phyloP scores from a whole-genome alignment of 805 yeast species.

The Allodekkera sacchari region DNA sequence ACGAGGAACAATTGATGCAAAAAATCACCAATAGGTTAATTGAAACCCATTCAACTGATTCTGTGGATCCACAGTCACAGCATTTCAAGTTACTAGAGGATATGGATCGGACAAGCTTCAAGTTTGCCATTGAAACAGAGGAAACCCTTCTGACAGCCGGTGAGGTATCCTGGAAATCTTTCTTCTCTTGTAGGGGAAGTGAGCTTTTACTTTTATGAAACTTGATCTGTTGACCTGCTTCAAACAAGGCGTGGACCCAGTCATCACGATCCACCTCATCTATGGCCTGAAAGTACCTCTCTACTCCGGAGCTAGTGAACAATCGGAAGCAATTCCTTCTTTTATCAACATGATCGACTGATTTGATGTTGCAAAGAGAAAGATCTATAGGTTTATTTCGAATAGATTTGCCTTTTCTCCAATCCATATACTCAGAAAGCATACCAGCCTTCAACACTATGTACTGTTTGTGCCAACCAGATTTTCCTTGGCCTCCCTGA shows the following conservation, averaged over 20 bases:
- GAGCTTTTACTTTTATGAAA: conserved; percentile 9
- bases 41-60: conserved; percentile 81
- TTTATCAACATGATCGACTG: conserved; percentile 27
- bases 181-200: too few relatives aligned
- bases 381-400: conserved; percentile 64
- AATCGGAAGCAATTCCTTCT: conserved; percentile 64
- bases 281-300: conserved; percentile 68
- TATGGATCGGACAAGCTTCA: conserved; percentile 31
- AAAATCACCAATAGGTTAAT: conserved; percentile 61
- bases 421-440: conserved; percentile 65
- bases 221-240: conserved; percentile 35
- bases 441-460: conserved; percentile 64
- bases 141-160: conserved; percentile 26
- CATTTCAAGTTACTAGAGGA: conserved; percentile 56
- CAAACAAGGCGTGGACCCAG: conserved; percentile 60
- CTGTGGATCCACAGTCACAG: conserved; percentile 67
- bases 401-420: conserved; percentile 61
- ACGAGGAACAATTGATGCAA: conserved; percentile 81
- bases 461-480: conserved; percentile 88
- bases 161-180: too few relatives aligned
- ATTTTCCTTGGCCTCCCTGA: conserved; percentile 51
- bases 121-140: conserved; percentile 24
- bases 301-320: conserved; percentile 55
- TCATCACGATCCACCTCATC: conserved; percentile 55
- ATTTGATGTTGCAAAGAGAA: conserved; percentile 55